Conservation (phyloP, 306 rosid genomes). For the Trifolium repens region DNA sequence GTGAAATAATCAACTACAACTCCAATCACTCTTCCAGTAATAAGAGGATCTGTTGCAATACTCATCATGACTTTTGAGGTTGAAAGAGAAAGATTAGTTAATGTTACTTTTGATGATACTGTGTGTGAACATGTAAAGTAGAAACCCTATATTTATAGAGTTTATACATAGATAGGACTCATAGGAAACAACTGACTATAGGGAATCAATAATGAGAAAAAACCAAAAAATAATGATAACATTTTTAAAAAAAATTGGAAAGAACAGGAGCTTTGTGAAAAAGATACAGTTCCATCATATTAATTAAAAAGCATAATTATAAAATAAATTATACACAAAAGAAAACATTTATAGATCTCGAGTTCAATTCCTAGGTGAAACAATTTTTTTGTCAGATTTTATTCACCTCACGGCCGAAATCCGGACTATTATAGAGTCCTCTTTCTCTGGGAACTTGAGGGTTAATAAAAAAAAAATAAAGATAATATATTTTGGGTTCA, state of each 20-base stretch:
- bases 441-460: too few relatives aligned
- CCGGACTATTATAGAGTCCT: too few relatives aligned
- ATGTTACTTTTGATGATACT: constrained; percentile 33
- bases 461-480: too few relatives aligned
- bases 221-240: too few relatives aligned
- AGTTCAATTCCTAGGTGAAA: too few relatives aligned
- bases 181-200: constrained; percentile 17
- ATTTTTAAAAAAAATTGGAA: constrained; percentile 1
- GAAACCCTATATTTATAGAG: constrained; percentile 60
- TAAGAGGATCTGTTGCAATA: constrained; percentile 67
- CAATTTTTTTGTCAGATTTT: too few relatives aligned
- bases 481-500: too few relatives aligned
- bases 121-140: constrained; percentile 28
- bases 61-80: constrained; percentile 16
- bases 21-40: constrained; percentile 78
- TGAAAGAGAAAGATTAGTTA: background rate
- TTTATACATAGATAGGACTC: constrained; percentile 22
- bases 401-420: too few relatives aligned
- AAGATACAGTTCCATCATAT: constrained; percentile 8
- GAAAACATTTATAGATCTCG: background rate
- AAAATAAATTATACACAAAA: background rate
- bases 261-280: constrained; percentile 32
- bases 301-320: background rate
- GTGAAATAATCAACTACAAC: constrained; percentile 77
- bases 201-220: background rate